phyloP scores from a whole-genome alignment of 2,329 filamentous ascomycete species.

The Pseudogymnoascus destructans region DNA sequence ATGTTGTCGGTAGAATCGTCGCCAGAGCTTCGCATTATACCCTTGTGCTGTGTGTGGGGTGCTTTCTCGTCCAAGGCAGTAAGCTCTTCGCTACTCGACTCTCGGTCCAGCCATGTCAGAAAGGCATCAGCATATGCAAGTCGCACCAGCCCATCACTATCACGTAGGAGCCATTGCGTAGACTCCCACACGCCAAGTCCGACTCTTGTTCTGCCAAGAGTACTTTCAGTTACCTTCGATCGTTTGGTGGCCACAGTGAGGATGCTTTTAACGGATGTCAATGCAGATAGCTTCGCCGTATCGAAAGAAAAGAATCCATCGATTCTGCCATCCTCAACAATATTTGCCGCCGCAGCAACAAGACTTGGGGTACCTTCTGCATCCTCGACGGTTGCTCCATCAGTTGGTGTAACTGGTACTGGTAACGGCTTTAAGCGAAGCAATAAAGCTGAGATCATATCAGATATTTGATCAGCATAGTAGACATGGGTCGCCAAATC shows the following conservation, averaged over 20 bases:
- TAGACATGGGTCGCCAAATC: constrained; percentile 89
- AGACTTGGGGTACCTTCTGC: constrained; percentile 33
- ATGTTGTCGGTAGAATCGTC: constrained; percentile 22
- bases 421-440: constrained; percentile 57
- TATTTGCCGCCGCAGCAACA: constrained; percentile 34
- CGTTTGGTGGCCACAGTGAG: constrained; percentile 66
- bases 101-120: constrained; percentile 71
- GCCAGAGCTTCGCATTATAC: constrained; percentile 14
- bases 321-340: constrained; percentile 38
- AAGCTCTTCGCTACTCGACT: constrained; percentile 56
- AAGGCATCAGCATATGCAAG: constrained; percentile 77
- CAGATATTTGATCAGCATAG: constrained; percentile 88
- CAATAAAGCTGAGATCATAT: constrained; percentile 80
- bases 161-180: constrained; percentile 84
- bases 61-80: constrained; percentile 41
- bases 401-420: constrained; percentile 31
- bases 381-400: constrained; percentile 33
- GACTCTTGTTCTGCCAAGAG: constrained; percentile 60
- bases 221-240: constrained; percentile 44
- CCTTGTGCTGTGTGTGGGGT: constrained; percentile 26
- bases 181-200: constrained; percentile 84
- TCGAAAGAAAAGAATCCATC: constrained; percentile 51
- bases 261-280: constrained; percentile 71
- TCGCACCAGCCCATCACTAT: constrained; percentile 63
- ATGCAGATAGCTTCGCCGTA: constrained; percentile 49